Conservation (phyloP, 1,139 yeast genomes). For the Saccharomyces hybrid region DNA sequence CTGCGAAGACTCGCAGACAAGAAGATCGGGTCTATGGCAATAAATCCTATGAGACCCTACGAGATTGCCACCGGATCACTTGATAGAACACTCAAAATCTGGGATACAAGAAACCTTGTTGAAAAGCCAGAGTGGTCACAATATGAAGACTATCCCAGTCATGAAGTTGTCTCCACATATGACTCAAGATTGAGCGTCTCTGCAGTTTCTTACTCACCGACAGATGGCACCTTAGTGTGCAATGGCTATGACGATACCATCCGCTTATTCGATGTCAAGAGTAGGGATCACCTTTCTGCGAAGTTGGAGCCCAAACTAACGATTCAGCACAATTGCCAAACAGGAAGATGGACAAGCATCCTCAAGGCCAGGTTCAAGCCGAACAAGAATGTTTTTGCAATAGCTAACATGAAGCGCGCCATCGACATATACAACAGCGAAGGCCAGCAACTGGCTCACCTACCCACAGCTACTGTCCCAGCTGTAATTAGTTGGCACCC, state of each 20-base stretch:
- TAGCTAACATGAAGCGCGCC: constrained; percentile 87
- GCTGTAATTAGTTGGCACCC: constrained; percentile 84
- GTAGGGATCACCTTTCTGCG: constrained; percentile 5
- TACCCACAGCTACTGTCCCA: constrained; percentile 76
- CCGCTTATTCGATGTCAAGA: constrained; percentile 44
- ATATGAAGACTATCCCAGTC: constrained; percentile 35
- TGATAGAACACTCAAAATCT: constrained; percentile 72
- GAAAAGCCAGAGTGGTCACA: constrained; percentile 42
- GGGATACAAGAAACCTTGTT: constrained; percentile 70
- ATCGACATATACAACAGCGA: constrained; percentile 71
- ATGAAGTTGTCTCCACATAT: constrained; percentile 45
- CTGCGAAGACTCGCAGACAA: constrained; percentile 64
- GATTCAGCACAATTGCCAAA: constrained; percentile 83
- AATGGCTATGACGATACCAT: constrained; percentile 90
- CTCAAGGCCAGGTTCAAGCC: constrained; percentile 80
- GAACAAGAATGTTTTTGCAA: constrained; percentile 72
- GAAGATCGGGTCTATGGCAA: constrained; percentile 80
- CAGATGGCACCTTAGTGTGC: constrained; percentile 66
- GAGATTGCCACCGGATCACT: constrained; percentile 82
- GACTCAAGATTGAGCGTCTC: constrained; percentile 74
- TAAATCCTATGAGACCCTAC: constrained; percentile 55
- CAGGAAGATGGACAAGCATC: constrained; percentile 95
- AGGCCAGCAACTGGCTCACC: constrained; percentile 73
- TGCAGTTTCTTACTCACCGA: constrained; percentile 74
- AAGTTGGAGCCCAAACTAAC: constrained; percentile 50